A percentile compares a stretch with the other conserved stretches of the same genome.
These are phyloP conservation scores for Wolfiporia cocos DNA, from an alignment of 1,284 basidiomycete species.

Conservation along the genomic window DNA sequence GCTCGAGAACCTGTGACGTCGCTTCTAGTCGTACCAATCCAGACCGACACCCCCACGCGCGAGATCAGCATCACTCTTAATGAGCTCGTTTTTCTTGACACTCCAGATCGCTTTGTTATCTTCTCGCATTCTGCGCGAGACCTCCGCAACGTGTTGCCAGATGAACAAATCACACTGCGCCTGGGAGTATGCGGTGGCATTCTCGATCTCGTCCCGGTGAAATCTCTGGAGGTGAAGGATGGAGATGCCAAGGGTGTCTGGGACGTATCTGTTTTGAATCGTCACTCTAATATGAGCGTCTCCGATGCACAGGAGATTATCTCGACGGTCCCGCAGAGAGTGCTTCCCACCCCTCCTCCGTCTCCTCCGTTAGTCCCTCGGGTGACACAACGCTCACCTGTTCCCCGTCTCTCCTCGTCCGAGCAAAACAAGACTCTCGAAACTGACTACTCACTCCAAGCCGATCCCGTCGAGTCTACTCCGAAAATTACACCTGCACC, in stretches of 20 bases:
- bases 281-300: constrained; percentile 1
- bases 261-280: constrained; percentile 3
- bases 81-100: neutral
- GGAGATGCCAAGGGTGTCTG: constrained; percentile 3
- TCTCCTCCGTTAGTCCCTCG: constrained; percentile 12
- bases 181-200: constrained; percentile 12
- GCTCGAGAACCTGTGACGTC: too few species aligned
- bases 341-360: constrained; percentile 18
- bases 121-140: neutral
- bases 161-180: constrained; percentile 8
- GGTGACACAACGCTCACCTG: neutral
- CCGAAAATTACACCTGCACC: too few species aligned
- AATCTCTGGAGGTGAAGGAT: constrained; percentile 4
- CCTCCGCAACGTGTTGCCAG: neutral
- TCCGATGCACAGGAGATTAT: too few species aligned
- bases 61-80: too few species aligned
- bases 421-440: too few species aligned
- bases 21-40: too few species aligned
- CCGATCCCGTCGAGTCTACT: too few species aligned
- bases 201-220: constrained; percentile 11
- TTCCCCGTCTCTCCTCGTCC: constrained; percentile 1
- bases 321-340: constrained; percentile 3
- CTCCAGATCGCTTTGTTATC: neutral
- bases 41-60: too few species aligned
- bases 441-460: too few species aligned